Base-by-base conservation (phyloP, 768 basidiomycete species). In the Phylloporus sp. region DNA sequence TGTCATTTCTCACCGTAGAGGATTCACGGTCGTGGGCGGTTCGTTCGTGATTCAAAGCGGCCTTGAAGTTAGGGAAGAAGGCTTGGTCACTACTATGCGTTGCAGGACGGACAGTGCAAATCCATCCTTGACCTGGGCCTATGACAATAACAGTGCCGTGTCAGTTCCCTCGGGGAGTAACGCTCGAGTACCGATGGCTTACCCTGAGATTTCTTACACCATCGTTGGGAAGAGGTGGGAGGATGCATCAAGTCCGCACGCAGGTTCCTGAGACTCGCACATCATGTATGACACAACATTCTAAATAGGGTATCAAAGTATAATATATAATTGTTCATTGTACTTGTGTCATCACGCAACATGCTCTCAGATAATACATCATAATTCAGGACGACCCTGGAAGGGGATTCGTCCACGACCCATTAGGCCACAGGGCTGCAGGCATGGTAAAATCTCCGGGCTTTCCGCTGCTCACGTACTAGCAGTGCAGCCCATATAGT, bases 391-490 rank as follows among this genome's bases (percentile, higher is more conserved):
- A 82, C 39, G 84, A 72, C n/a, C 90, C 90, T 10, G 80, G 71
- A 17, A 71, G 65, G 20, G 91, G 81, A 60, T 89, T 76, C 34
- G 80, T 72, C 87, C 87, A 92, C 14, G 87, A 89, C 41, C 86
- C 85, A 61, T 92, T 91, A 3, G 82, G 79, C 73, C 79, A 84
- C 42, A 87, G 67, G 4, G 77, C 81, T 7, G 86, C 88, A 6
- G 89, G 74, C 71, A 77, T 86, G 0, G 90, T 90, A 56, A 86
- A 93, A 65, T 91, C 89, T 14, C 87, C 89, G 10, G 76, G 61
- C 15, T 55, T 58, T 15, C 71, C 74, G 2, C 63, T 56, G 14
- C 59, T 74, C 15, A 71, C 74, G 45, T 75, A 80, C 82, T 86
- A n/a, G 58, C 23, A 42, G 17, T 28, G 52, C 21, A 35, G 38